Percentiles rank a stretch among this genome's conserved stretches.
Conservation (phyloP, 1,284 basidiomycete genomes). For the Heterobasidion irregulare region DNA sequence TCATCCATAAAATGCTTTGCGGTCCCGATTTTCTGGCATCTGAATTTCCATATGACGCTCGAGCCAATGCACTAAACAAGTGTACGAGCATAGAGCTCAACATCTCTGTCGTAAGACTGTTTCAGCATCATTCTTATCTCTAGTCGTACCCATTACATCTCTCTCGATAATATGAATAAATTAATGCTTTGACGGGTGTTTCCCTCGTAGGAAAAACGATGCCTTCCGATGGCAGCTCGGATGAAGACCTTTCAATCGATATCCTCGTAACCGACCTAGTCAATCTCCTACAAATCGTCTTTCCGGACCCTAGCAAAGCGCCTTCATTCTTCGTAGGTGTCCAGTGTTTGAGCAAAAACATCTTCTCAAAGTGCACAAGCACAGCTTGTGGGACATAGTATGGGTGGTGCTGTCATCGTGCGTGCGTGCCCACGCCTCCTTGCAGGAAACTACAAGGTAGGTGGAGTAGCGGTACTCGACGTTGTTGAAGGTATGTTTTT, state of each 20-base stretch:
- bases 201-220: slow-evolving; percentile 54
- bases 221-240: slow-evolving; percentile 27
- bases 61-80: too few species aligned
- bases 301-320: slow-evolving; percentile 50
- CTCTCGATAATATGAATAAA: neutral
- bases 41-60: too few species aligned
- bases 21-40: too few species aligned
- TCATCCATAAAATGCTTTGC: too few species aligned
- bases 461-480: slow-evolving; percentile 86
- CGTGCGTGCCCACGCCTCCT: slow-evolving; percentile 62
- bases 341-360: neutral
- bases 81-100: too few species aligned
- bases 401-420: slow-evolving; percentile 87
- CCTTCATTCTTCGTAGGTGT: slow-evolving; percentile 68
- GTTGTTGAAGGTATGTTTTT: slow-evolving; percentile 76
- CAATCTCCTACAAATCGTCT: slow-evolving; percentile 59
- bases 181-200: neutral
- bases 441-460: slow-evolving; percentile 59
- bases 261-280: slow-evolving; percentile 68
- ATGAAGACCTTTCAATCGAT: slow-evolving; percentile 67
- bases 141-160: too few species aligned
- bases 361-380: slow-evolving; percentile 2
- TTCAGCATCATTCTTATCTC: too few species aligned
- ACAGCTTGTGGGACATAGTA: slow-evolving; percentile 83
- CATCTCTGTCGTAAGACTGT: too few species aligned